Conservation (phyloP, 805 yeast species). For the Zygosaccharomyces rouxii region DNA sequence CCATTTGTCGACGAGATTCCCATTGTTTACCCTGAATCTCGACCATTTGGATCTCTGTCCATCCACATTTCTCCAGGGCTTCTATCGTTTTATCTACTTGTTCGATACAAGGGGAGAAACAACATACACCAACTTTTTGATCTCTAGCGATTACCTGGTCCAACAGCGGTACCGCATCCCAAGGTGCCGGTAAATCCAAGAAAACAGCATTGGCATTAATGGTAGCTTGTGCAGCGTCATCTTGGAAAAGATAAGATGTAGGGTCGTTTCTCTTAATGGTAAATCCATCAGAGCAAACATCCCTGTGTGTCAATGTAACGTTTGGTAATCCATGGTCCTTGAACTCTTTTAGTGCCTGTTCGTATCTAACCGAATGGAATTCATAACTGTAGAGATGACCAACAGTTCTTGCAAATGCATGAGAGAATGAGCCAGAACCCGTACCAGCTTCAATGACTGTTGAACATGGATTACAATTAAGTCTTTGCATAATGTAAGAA, state of each 20-base stretch:
- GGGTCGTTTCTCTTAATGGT: conserved; percentile 38
- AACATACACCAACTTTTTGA: conserved; percentile 69
- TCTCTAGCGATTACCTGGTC: conserved; percentile 50
- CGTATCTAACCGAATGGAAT: conserved; percentile 79
- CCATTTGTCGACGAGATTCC: conserved; percentile 90
- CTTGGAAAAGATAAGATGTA: conserved; percentile 24
- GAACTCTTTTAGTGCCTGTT: conserved; percentile 77
- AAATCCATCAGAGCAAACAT: conserved; percentile 88
- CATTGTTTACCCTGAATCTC: conserved; percentile 80
- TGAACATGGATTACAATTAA: conserved; percentile 68
- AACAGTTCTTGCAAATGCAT: conserved; percentile 81
- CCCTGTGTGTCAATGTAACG: conserved; percentile 78
- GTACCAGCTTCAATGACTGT: conserved; percentile 95
- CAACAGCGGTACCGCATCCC: conserved; percentile 87
- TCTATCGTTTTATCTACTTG: conserved; percentile 87
- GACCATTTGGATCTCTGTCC: conserved; percentile 87
- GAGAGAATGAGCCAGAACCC: conserved; percentile 94
- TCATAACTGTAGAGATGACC: conserved; percentile 83
- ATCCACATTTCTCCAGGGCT: conserved; percentile 68
- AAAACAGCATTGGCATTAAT: conserved; percentile 64
- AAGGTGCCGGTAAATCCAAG: conserved; percentile 92
- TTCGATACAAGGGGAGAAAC: conserved; percentile 97
- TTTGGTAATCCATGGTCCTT: conserved; percentile 62
- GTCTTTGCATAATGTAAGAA: conserved; percentile 79
- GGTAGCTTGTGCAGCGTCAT: conserved; percentile 24